Evolutionary conservation across 2,329 filamentous ascomycete species (phyloP).

Genomic region (Cadophora gregata): DNA sequence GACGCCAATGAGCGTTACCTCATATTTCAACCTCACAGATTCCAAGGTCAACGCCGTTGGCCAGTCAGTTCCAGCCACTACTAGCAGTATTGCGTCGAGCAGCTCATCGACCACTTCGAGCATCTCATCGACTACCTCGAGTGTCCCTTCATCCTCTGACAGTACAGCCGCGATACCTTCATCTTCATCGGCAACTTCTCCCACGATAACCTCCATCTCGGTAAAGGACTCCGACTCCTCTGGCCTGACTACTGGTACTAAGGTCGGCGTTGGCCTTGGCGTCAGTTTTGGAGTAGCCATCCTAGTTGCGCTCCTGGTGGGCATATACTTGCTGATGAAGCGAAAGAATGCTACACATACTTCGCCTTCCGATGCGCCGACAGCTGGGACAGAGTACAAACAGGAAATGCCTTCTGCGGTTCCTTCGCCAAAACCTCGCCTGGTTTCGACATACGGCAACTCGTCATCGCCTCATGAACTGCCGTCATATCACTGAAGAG

Average conservation of each 20-base stretch:
- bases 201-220: not conserved
- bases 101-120: not conserved
- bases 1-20: not conserved
- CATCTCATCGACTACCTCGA: not conserved
- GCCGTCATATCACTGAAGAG: not conserved
- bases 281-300: not conserved
- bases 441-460: not conserved
- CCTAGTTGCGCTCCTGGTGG: not conserved
- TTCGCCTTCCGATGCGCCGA: not conserved
- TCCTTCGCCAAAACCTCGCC: not conserved
- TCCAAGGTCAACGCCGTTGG: not conserved
- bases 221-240: not conserved
- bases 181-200: not conserved
- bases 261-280: constrained; percentile 7
- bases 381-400: constrained; percentile 7
- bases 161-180: constrained; percentile 4
- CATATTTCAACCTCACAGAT: not conserved
- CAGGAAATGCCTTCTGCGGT: not conserved
- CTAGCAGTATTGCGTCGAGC: not conserved
- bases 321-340: not conserved
- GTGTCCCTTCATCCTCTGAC: not conserved
- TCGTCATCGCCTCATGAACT: not conserved
- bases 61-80: not conserved
- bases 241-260: not conserved
- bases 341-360: not conserved